Percentiles rank a stretch among this genome's conserved stretches.
Evolutionary conservation across 169 alveolate species (phyloP).

Genomic region (Plasmodium falciparum): DNA sequence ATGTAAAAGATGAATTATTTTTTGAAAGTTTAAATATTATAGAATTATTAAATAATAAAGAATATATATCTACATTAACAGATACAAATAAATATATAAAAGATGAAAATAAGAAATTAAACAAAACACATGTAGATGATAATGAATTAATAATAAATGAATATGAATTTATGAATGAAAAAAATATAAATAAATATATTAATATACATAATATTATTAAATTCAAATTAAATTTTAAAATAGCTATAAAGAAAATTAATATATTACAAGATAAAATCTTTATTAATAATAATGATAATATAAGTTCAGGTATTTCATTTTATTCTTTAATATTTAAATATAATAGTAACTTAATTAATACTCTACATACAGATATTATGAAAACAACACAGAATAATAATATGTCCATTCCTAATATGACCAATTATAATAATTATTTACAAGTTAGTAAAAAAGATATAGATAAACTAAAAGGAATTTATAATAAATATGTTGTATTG

Average conservation of each 20-base stretch:
- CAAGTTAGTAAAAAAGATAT: conserved; percentile 11
- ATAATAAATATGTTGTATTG: conserved; percentile 2
- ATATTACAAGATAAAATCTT: neutral
- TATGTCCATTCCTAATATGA: neutral
- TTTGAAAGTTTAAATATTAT: conserved; percentile 13
- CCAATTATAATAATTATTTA: neutral
- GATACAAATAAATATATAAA: conserved; percentile 1
- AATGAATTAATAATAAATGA: conserved; percentile 20
- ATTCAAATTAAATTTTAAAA: conserved; percentile 50
- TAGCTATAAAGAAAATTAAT: conserved; percentile 51
- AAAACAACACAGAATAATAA: neutral
- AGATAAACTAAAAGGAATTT: conserved; percentile 12
- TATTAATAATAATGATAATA: too few species aligned
- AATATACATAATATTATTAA: conserved; percentile 24
- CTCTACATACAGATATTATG: conserved; percentile 13
- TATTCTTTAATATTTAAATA: conserved; percentile 29
- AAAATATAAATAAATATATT: conserved; percentile 13
- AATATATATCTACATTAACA: neutral
- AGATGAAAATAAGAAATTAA: neutral
- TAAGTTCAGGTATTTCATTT: conserved; percentile 10
- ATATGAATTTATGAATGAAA: conserved; percentile 36
- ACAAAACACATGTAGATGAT: conserved; percentile 11
- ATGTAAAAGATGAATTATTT: conserved; percentile 29
- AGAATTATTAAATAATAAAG: conserved; percentile 18
- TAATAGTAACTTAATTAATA: conserved; percentile 10